These are phyloP conservation scores for Ziziphus jujuba DNA, from an alignment of 306 rosid species.

Conservation along the genomic window DNA sequence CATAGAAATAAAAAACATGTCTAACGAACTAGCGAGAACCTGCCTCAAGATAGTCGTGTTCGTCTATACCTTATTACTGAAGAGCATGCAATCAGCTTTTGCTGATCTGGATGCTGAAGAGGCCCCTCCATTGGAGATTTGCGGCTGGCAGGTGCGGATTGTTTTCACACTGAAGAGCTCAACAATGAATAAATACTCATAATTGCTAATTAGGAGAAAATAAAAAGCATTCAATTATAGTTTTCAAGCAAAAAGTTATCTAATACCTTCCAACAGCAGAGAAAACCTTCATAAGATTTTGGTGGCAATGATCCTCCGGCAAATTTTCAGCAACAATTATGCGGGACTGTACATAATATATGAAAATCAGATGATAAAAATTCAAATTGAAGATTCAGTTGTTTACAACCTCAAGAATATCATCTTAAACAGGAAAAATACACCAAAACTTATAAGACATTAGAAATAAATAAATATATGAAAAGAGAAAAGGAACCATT, in stretches of 20 bases:
- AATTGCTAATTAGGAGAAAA: background rate
- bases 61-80: conserved; percentile 68
- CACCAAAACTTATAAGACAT: conserved; percentile 10
- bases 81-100: conserved; percentile 73
- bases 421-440: conserved; percentile 21
- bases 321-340: conserved; percentile 91
- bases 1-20: background rate
- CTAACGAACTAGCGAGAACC: background rate
- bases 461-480: conserved; percentile 1
- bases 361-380: conserved; percentile 16
- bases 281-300: conserved; percentile 91
- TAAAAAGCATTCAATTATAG: background rate
- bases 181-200: conserved; percentile 16
- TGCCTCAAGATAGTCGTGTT: background rate
- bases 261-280: conserved; percentile 90
- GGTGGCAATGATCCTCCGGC: conserved; percentile 99
- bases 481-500: background rate
- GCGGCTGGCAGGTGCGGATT: conserved; percentile 97
- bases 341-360: conserved; percentile 60
- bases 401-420: conserved; percentile 6
- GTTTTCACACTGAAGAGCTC: conserved; percentile 74
- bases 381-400: conserved; percentile 1
- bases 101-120: conserved; percentile 67
- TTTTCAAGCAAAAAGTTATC: conserved; percentile 7
- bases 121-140: conserved; percentile 62